A percentile compares a stretch with the other conserved stretches of the same genome.
Evolutionary conservation across 73 alveolate species (phyloP).

Genomic region (Paramecium sexaurelia): DNA sequence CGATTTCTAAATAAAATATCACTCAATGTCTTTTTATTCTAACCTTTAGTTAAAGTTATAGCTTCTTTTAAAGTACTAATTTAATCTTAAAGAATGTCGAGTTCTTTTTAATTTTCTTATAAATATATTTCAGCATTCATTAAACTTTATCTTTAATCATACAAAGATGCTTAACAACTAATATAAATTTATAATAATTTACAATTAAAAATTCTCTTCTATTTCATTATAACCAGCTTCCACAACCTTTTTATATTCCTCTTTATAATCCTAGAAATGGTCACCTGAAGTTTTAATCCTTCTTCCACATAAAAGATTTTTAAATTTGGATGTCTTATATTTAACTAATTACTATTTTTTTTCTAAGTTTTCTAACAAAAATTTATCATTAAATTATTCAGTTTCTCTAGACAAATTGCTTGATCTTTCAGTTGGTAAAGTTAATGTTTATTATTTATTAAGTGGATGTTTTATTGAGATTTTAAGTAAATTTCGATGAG

Average conservation of each 20-base stretch:
- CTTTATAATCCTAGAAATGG: background rate
- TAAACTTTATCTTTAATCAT: background rate
- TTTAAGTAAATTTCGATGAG: background rate
- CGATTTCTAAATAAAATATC: background rate
- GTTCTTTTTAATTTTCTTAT: background rate
- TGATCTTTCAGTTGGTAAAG: constrained; percentile 17
- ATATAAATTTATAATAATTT: background rate
- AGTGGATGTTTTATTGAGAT: background rate
- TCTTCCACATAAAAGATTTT: background rate
- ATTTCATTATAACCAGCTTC: background rate
- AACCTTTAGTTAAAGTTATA: background rate
- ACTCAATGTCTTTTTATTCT: background rate
- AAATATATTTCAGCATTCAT: background rate
- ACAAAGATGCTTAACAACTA: constrained; percentile 12
- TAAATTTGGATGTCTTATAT: background rate
- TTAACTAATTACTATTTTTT: background rate
- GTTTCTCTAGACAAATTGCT: background rate
- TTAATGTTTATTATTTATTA: background rate
- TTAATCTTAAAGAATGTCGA: background rate
- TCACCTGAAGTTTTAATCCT: background rate
- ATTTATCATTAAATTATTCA: constrained; percentile 8
- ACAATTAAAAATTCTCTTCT: background rate
- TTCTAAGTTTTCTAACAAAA: background rate
- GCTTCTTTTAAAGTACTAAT: background rate
- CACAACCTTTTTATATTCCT: background rate